These are phyloP conservation scores for Flaveria linearis DNA, from an alignment of 129 eudicot species.

Conservation along the genomic window DNA sequence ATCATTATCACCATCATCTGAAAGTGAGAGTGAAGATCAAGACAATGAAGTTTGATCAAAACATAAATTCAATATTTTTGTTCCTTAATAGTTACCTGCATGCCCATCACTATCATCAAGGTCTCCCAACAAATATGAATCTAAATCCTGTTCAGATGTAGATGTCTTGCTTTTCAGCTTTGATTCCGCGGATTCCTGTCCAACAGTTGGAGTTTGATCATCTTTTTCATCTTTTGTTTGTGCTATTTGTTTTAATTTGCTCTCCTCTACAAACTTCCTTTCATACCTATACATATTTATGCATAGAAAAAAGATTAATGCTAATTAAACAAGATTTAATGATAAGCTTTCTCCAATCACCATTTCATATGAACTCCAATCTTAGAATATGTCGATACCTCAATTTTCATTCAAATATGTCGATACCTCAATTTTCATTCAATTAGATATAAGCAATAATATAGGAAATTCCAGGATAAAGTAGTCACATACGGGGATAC, in stretches of 20 bases:
- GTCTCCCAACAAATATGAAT: constrained; percentile 64
- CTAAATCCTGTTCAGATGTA: constrained; percentile 60
- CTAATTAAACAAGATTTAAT: neutral
- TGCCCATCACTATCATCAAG: constrained; percentile 56
- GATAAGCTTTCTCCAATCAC: no score
- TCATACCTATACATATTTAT: constrained; percentile 43
- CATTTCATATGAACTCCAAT: no score
- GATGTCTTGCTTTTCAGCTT: constrained; percentile 42
- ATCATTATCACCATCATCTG: constrained; percentile 50
- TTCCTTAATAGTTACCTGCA: constrained; percentile 32
- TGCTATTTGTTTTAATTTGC: constrained; percentile 43
- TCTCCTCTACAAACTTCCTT: constrained; percentile 51
- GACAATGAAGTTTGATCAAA: neutral
- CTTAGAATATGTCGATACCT: no score
- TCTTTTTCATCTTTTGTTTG: constrained; percentile 36
- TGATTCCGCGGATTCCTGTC: constrained; percentile 30
- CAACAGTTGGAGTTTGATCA: constrained; percentile 37
- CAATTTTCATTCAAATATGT: no score
- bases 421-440: no score
- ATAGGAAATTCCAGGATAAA: constrained; percentile 8
- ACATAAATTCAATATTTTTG: neutral
- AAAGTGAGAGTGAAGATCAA: constrained; percentile 7
- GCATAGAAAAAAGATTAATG: constrained; percentile 8
- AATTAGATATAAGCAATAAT: neutral
- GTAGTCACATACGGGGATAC: constrained; percentile 54